A percentile compares a stretch with the other conserved stretches of the same genome.
Conservation (phyloP, 148 eudicot genomes). For the Rhododendron ferrugineum region DNA sequence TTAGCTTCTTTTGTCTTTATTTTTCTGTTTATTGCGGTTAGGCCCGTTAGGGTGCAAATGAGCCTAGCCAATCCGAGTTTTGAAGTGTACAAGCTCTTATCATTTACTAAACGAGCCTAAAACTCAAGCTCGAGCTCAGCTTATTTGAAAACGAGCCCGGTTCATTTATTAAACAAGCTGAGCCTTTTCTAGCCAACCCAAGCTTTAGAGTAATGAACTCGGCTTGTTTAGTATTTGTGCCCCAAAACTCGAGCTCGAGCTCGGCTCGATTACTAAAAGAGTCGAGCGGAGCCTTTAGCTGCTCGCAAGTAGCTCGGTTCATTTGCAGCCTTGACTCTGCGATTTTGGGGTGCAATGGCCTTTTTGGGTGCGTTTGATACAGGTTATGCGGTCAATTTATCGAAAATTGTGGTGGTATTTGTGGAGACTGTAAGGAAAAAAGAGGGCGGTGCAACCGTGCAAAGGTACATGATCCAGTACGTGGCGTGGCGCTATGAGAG, state of each 20-base stretch:
- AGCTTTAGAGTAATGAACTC: background rate
- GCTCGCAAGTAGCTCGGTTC: background rate
- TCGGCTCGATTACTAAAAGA: background rate
- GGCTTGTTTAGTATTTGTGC: no score
- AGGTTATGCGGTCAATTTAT: background rate
- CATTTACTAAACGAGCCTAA: background rate
- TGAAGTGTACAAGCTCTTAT: background rate
- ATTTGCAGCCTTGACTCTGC: background rate
- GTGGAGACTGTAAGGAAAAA: background rate
- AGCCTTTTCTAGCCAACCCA: background rate
- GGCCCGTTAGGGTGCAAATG: background rate
- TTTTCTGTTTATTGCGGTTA: background rate
- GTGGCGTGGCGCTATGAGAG: background rate
- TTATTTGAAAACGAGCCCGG: background rate
- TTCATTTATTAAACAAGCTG: no score
- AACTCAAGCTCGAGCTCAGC: background rate
- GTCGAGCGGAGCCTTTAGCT: background rate
- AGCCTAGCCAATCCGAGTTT: background rate
- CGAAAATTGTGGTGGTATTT: background rate
- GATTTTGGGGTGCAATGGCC: background rate
- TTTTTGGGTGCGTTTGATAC: background rate
- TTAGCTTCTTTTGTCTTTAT: background rate
- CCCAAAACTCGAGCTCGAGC: background rate
- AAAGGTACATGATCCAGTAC: background rate
- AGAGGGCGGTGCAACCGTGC: background rate